phyloP scores from a whole-genome alignment of 1,284 basidiomycete genomes.

The Boletus austroedulis region DNA sequence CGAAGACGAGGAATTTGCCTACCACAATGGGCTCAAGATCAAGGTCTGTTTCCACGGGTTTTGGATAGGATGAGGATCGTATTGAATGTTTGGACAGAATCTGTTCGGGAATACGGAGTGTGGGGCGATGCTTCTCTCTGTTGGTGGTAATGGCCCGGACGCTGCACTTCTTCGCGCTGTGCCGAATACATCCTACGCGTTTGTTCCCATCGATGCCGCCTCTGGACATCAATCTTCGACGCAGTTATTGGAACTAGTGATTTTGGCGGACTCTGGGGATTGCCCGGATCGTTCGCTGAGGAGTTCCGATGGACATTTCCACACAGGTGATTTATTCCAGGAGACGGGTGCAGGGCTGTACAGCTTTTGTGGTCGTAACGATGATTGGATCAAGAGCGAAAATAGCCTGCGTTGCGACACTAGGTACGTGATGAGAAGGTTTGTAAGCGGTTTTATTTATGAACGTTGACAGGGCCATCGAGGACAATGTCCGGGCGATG shows the following conservation, averaged over 20 bases:
- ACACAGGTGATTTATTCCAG: conserved; percentile 72
- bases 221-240: conserved; percentile 49
- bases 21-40: conserved; percentile 54
- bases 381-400: conserved; percentile 78
- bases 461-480: conserved; percentile 50
- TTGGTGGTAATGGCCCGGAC: conserved; percentile 44
- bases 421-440: conserved; percentile 42
- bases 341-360: conserved; percentile 54
- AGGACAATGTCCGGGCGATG: conserved; percentile 59
- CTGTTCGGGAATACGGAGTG: conserved; percentile 73
- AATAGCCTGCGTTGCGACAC: conserved; percentile 72
- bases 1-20: conserved; percentile 67
- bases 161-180: conserved; percentile 51
- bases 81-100: conserved; percentile 42
- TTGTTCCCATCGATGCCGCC: conserved; percentile 49
- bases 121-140: conserved; percentile 60
- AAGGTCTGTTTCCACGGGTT: conserved; percentile 40
- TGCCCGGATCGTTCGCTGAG: conserved; percentile 63
- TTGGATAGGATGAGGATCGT: background rate
- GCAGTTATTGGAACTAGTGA: conserved; percentile 60
- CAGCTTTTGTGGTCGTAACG: conserved; percentile 63
- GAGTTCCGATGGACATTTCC: conserved; percentile 59
- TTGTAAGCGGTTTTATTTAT: conserved; percentile 7
- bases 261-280: conserved; percentile 59
- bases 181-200: conserved; percentile 56